Evolutionary conservation across 108 stramenopile species (phyloP), one percentile per base, ranked within the genome.

Genomic region (Nitzschia sp.): DNA sequence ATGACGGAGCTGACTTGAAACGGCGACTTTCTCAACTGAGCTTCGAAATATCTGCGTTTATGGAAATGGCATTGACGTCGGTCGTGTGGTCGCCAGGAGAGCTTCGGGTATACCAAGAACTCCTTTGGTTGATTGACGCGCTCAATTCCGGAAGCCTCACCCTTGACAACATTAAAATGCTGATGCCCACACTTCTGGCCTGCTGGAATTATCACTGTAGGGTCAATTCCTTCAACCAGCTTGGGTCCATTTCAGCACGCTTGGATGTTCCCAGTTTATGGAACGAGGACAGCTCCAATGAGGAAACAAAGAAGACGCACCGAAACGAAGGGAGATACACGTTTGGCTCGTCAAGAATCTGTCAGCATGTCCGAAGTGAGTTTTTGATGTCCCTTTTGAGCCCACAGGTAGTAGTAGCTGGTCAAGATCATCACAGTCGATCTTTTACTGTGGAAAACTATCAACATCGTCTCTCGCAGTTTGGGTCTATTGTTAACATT

Each of bases 81-180:
- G 78, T 83, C 9, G 59, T 77, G 40, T 86, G 85, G 80, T 40
- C 79, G 29, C 61, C 81, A 7, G 66, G 70, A 21, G 91, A 92
- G 22, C 76, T 95, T 9, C 78, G 92, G 53, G 83, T 93, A 10
- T 92, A 89, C 61, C 96, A 95, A 57, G 88, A 89, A 8, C 65
- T 97, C 6, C 7, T 86, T 17, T 97, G 96, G 96, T 83, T 88
- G 20, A 63, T 84, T 52, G 91, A 92, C 5, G 25, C 65, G 10
- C 19, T 38, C 21, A 70, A 76, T 7, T 65, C 77, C 57, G 65
- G 40, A 57, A 14, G 50, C 8, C 41, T 88, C 25, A 43, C 46
- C 26, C 68, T 63, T 21, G 19, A 82, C 10, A 38, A 85, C n/a
- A 38, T 77, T 17, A 84, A 77, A 37, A 60, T 86, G 17, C 24